These are phyloP conservation scores for Echites panduratus DNA, from an alignment of 257 asterid species.

Conservation along the genomic window DNA sequence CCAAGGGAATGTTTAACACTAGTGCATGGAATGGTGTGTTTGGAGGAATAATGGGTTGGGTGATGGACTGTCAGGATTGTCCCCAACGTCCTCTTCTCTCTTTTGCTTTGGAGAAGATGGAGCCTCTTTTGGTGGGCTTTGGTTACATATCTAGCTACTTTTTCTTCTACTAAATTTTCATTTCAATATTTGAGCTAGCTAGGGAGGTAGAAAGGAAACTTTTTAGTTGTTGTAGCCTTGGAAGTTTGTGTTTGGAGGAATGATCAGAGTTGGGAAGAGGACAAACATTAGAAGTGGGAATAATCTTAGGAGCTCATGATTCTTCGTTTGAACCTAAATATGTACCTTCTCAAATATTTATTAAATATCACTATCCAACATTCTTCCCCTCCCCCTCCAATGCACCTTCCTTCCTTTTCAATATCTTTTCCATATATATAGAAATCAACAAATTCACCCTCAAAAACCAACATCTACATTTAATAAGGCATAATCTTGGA, in stretches of 20 bases:
- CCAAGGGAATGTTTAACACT: conserved; percentile 44
- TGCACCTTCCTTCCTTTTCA: neutral
- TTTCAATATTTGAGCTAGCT: conserved; percentile 15
- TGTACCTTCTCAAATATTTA: conserved; percentile 16
- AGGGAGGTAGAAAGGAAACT: conserved; percentile 4
- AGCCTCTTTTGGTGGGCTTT: conserved; percentile 34
- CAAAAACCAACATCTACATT: no score
- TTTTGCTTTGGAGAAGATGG: conserved; percentile 32
- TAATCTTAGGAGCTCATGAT: conserved; percentile 53
- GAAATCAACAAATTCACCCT: no score
- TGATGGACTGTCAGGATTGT: conserved; percentile 38
- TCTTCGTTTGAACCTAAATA: conserved; percentile 43
- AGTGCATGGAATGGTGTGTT: conserved; percentile 65
- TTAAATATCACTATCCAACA: conserved; percentile 33
- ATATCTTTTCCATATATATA: neutral
- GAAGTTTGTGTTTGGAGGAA: conserved; percentile 46
- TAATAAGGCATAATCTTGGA: no score
- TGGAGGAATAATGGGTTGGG: conserved; percentile 61
- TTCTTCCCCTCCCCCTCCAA: conserved; percentile 44
- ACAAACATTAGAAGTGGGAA: conserved; percentile 71
- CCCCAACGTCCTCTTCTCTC: conserved; percentile 21
- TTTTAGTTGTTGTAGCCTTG: conserved; percentile 33
- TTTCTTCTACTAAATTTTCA: conserved; percentile 10
- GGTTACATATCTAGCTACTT: conserved; percentile 39
- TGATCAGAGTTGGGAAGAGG: conserved; percentile 24